Evolutionary conservation across 176 grass and related monocot genomes (phyloP), one percentile per base, ranked within the genome.

Genomic region (Alopecurus myosuroides): DNA sequence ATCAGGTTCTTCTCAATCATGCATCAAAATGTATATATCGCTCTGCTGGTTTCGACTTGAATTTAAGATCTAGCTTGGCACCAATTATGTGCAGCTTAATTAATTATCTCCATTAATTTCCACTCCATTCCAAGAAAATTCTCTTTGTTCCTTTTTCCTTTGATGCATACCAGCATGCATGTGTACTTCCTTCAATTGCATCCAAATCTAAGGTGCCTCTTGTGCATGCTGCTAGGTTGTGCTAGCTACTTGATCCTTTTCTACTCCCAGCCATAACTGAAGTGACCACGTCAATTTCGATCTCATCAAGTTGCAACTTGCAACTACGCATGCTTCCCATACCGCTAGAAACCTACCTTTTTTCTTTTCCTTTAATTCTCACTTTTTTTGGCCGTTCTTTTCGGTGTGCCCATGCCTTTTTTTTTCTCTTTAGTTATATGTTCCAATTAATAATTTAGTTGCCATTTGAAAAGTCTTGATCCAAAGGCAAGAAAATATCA

Each of bases 251-350:
- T 86, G 74, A 74, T 72, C 60, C 75, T 74, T 65, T 79, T 70
- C 74, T 36, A 74, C 75, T 83, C 74, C 46, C 29, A 84, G 85
- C 76, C 49, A 81, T 87, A 91, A 87, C 49, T 76, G 81, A 87
- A 61, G 84, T 62, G 88, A 91, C 42, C 80, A 69, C 86, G 85
- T 62, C 85, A 71, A 86, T 69, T 81, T 84, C 70, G 5, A 77
- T 90, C 77, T 90, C 84, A 84, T 79, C 88, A 83, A 90, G 12
- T 58, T 76, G 77, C 82, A 81, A n/a, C 3, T 70, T 86, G 73
- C 88, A 78, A 82, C 62, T 78, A 65, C 83, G 79, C 74, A 69
- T 77, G 45, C 79, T 20, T 86, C 79, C 88, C 88, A 90, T 73
- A 72, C 84, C 73, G 11, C 74, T 28, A 86, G 73, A 86, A 90